phyloP scores from a whole-genome alignment of 2,329 filamentous ascomycete species.

The Trichoderma aggressivum region DNA sequence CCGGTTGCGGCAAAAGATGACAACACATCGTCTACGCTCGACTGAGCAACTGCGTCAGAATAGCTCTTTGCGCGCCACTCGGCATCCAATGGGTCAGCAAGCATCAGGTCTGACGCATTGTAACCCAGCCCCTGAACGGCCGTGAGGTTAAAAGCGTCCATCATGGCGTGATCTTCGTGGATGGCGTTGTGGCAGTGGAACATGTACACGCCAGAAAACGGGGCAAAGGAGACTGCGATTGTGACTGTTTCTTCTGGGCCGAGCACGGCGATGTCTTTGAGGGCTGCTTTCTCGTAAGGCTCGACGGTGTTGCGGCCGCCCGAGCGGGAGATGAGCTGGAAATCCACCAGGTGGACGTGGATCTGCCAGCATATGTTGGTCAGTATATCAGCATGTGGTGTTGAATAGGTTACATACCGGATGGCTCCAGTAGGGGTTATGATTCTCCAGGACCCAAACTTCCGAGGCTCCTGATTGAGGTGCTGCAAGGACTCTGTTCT shows the following conservation, averaged over 20 bases:
- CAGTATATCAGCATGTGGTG: neutral
- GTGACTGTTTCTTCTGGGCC: neutral
- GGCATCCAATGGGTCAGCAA: neutral
- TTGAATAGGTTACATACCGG: neutral
- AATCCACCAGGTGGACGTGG: neutral
- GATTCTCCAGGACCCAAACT: neutral
- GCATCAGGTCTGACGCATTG: neutral
- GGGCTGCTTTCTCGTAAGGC: neutral
- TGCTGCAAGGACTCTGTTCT: neutral
- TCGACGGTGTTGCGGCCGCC: neutral
- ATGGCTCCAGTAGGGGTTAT: neutral
- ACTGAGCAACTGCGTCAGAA: neutral
- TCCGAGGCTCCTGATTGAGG: neutral
- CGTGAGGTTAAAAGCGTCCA: neutral
- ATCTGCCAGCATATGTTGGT: neutral
- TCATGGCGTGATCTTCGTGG: neutral
- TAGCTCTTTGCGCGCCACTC: neutral
- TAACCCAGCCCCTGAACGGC: neutral
- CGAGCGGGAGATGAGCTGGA: neutral
- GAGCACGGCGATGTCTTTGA: neutral
- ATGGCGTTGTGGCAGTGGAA: constrained; percentile 3
- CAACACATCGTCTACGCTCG: neutral
- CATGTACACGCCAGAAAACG: neutral
- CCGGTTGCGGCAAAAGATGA: neutral
- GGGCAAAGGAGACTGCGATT: neutral